Base-by-base conservation (phyloP, 805 yeast species). In the Debaryomyces hansenii region DNA sequence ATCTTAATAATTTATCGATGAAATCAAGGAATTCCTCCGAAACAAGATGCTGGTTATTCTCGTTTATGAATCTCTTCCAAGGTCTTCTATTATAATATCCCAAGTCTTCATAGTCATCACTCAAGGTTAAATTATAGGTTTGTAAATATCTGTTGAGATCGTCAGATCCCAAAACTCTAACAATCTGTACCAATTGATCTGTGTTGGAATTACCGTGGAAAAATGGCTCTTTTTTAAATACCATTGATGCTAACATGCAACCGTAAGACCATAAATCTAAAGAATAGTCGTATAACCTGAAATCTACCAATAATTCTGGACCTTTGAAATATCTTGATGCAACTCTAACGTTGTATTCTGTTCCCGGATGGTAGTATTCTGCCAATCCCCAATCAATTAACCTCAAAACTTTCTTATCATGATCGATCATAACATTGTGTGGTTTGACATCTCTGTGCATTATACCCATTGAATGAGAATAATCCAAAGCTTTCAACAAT, bases 381-480 rank as follows among this genome's bases (percentile, higher is more conserved):
- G 96, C 96, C 50, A 90, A 70, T 12, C 97, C 97, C 97, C 97
- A 90, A 70, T 90, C 97, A 53, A 90, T 90, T 46, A 90, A 78
- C 56, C 92, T 78, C 59, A 90, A 69, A 35, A 73, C 70, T 54
- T 77, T 78, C 39, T 62, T 64, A 20, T 74, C 69, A 50, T 90
- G 96, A 67, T 90, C 96, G 55, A 90, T 90, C 96, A 90, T 90
- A 37, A 90, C 89, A 60, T 90, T 90, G 65, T 90, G 96, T 9
- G 96, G 96, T 63, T 90, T 90, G 42, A 90, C 96, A 67, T 90
- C 97, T 63, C 97, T 76, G 67, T 90, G 97, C 85, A 90, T 90
- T 53, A 91, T 89, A 32, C 97, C 97, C 85, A 87, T 87, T 5
- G 95, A 86, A 70, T 91, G 97, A 45, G 89, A 85, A 66, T 79